phyloP scores from a whole-genome alignment of 129 eudicot genomes.

The Flaveria trinervia region DNA sequence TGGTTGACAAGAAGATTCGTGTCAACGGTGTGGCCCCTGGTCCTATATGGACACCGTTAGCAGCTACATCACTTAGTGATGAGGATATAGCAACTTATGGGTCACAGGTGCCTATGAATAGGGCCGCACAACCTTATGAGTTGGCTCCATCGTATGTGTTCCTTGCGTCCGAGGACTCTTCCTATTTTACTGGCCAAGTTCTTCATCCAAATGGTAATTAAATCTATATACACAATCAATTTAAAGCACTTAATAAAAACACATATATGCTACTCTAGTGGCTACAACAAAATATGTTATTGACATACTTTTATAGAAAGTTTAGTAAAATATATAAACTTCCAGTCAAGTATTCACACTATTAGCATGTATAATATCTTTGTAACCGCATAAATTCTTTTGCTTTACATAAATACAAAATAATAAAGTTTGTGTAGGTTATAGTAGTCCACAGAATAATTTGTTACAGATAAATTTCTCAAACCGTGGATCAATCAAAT shows the following conservation, averaged over 20 bases:
- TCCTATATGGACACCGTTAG: conserved; percentile 82
- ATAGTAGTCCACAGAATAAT: no score
- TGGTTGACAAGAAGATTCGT: conserved; percentile 58
- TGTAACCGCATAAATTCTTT: neutral
- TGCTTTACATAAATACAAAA: neutral
- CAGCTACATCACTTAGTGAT: conserved; percentile 54
- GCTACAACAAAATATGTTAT: no score
- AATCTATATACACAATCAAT: neutral
- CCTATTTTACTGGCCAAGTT: conserved; percentile 68
- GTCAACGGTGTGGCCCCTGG: conserved; percentile 98
- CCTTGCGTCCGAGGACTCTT: conserved; percentile 69
- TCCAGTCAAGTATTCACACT: neutral
- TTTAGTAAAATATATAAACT: no score
- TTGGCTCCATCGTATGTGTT: conserved; percentile 71
- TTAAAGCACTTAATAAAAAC: no score
- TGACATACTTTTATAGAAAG: neutral
- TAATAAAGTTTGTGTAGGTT: neutral
- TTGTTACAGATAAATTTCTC: no score
- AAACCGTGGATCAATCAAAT: no score
- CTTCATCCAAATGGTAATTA: conserved; percentile 73
- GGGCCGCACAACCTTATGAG: conserved; percentile 84
- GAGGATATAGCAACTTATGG: conserved; percentile 58
- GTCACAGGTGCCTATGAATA: conserved; percentile 57
- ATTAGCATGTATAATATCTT: neutral
- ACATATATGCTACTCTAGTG: no score